Evolutionary conservation across 148 eudicot genomes (phyloP).

Genomic region (Chenopodium album): DNA sequence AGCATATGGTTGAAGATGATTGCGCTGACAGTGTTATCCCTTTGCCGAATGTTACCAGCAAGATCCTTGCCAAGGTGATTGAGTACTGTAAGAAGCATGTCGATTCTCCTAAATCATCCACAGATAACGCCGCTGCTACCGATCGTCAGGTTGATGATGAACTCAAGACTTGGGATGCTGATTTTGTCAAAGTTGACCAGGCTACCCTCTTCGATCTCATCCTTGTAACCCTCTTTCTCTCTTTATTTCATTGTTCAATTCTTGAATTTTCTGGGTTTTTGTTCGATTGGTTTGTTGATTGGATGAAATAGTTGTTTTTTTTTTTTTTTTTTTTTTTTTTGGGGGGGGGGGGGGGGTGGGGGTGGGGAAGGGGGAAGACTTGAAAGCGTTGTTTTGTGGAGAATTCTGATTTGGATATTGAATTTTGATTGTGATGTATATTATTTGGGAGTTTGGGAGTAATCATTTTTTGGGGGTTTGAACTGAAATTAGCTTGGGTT

Average conservation of each 20-base stretch:
- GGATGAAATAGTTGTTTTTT: not conserved
- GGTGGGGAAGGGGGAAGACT: too few relatives aligned
- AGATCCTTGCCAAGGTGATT: constrained; percentile 43
- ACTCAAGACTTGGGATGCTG: constrained; percentile 43
- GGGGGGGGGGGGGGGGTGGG: too few relatives aligned
- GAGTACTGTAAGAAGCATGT: constrained; percentile 56
- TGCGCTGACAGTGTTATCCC: constrained; percentile 48
- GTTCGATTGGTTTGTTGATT: not conserved
- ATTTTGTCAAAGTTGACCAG: constrained; percentile 52
- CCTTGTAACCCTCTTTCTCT: constrained; percentile 31
- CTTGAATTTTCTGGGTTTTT: not conserved
- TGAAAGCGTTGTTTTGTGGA: not conserved
- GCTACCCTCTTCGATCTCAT: constrained; percentile 53
- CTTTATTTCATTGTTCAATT: not conserved
- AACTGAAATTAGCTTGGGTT: not conserved
- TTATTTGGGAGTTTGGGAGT: too few relatives aligned
- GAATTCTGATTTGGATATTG: not conserved
- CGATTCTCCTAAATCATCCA: constrained; percentile 22
- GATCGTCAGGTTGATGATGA: constrained; percentile 40
- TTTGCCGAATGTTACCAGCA: constrained; percentile 46
- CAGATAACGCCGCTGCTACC: not conserved
- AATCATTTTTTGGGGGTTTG: not conserved
- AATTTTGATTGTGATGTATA: not conserved
- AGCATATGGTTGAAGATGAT: constrained; percentile 50
- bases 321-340: too few relatives aligned